Conservation (phyloP, 2,329 filamentous ascomycete genomes). For the Colletotrichum eremochloae region DNA sequence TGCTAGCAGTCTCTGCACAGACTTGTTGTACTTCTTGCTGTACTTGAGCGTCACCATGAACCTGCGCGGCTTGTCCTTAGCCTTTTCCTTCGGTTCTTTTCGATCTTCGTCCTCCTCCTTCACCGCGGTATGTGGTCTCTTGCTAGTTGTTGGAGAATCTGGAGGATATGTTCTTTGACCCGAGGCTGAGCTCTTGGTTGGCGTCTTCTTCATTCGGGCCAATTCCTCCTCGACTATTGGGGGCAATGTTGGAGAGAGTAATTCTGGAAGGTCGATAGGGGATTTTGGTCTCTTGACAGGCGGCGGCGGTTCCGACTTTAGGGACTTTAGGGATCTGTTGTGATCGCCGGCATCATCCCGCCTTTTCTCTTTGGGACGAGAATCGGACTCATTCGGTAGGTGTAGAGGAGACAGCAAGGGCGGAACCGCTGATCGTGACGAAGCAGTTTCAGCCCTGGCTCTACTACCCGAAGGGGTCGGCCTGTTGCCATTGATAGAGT, state of each 20-base stretch:
- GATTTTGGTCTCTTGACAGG: conserved; percentile 55
- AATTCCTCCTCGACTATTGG: conserved; percentile 64
- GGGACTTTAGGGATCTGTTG: conserved; percentile 18
- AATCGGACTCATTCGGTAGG: conserved; percentile 55
- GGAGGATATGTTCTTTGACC: conserved; percentile 47
- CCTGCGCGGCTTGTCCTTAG: conserved; percentile 43
- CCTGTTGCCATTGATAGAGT: conserved; percentile 59
- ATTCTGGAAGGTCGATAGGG: conserved; percentile 58
- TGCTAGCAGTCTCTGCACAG: conserved; percentile 61
- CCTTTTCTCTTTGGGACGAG: conserved; percentile 47
- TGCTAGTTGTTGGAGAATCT: conserved; percentile 52
- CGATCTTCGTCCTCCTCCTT: conserved; percentile 52
- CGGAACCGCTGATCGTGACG: conserved; percentile 59
- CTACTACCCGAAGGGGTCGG: conserved; percentile 53
- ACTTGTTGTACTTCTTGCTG: conserved; percentile 60
- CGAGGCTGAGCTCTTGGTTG: conserved; percentile 43
- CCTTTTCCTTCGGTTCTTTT: conserved; percentile 47
- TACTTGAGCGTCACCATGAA: conserved; percentile 63
- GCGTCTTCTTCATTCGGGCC: conserved; percentile 51
- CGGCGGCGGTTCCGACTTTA: conserved; percentile 45
- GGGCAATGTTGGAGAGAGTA: conserved; percentile 70
- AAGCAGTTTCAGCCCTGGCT: conserved; percentile 54
- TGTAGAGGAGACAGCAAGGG: conserved; percentile 67
- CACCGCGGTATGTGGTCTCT: conserved; percentile 44
- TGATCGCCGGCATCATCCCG: conserved; percentile 44